phyloP scores from a whole-genome alignment of 192 early-diverging fungal species.

The Paraglomus occultum region DNA sequence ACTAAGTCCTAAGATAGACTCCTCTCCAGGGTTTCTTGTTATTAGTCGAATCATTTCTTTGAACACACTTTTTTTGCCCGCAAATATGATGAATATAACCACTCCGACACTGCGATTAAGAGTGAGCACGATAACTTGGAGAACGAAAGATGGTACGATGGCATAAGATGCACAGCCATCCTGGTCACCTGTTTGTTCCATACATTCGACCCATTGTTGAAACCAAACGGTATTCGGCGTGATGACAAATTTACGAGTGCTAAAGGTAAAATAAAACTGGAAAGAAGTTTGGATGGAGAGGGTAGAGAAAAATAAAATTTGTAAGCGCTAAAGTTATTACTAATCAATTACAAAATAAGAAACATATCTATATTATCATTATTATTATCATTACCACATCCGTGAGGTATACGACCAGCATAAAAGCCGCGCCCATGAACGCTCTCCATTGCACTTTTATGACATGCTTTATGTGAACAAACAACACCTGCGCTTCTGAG shows the following conservation, averaged over 20 bases:
- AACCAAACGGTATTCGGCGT: background rate
- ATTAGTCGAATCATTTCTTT: no score
- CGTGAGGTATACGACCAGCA: constrained; percentile 7
- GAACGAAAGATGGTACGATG: background rate
- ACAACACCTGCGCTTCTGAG: background rate
- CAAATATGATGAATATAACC: constrained; percentile 17
- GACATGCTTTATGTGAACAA: background rate
- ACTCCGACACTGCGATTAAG: constrained; percentile 9
- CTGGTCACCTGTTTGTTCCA: background rate
- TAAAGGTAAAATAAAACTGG: no score
- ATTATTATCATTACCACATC: constrained; percentile 10
- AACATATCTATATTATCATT: background rate
- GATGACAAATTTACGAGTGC: no score
- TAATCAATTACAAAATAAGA: no score
- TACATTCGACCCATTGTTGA: background rate
- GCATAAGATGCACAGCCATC: background rate
- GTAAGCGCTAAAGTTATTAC: no score
- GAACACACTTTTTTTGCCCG: background rate
- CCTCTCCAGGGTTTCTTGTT: no score
- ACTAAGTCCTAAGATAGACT: no score
- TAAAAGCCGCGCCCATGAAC: constrained; percentile 16
- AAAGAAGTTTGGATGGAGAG: no score
- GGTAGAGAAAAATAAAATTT: no score
- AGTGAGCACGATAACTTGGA: background rate
- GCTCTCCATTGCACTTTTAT: constrained; percentile 19